These are phyloP conservation scores for Paulownia fortunei DNA, from an alignment of 257 asterid genomes.

Conservation along the genomic window DNA sequence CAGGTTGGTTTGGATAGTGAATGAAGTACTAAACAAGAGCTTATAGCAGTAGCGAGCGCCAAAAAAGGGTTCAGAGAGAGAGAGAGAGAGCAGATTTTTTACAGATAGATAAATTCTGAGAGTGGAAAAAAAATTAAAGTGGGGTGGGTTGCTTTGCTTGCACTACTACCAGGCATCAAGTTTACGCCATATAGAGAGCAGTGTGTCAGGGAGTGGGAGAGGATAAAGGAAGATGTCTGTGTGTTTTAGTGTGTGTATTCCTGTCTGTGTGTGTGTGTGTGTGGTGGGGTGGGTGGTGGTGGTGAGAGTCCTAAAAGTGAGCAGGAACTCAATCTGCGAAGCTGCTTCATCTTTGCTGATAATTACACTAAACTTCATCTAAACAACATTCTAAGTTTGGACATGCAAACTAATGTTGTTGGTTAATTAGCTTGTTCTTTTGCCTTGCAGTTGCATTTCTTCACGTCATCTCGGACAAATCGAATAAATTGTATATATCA, in stretches of 20 bases:
- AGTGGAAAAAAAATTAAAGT: slow-evolving; percentile 26
- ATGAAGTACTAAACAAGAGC: slow-evolving; percentile 68
- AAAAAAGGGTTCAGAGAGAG: slow-evolving; percentile 34
- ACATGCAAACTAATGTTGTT: background rate
- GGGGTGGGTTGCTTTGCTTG: slow-evolving; percentile 69
- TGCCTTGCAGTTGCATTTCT: background rate
- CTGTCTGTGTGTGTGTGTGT: too few species aligned
- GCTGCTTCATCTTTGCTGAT: background rate
- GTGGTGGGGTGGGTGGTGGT: too few species aligned
- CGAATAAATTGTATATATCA: too few species aligned
- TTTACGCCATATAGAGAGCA: slow-evolving; percentile 55
- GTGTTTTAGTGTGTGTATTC: too few species aligned
- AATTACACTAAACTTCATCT: background rate
- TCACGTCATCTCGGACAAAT: too few species aligned
- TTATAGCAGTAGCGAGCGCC: slow-evolving; percentile 63
- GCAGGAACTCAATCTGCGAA: too few species aligned
- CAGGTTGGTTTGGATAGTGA: slow-evolving; percentile 57
- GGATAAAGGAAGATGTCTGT: slow-evolving; percentile 16
- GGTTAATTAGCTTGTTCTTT: background rate
- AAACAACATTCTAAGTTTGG: background rate
- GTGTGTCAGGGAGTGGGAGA: slow-evolving; percentile 43
- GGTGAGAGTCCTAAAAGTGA: too few species aligned
- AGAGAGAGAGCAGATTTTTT: slow-evolving; percentile 25
- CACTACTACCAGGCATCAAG: slow-evolving; percentile 66
- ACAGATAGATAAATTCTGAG: slow-evolving; percentile 27